Percentiles rank a stretch among this genome's conserved stretches.
These are phyloP conservation scores for Amphichorda felina DNA, from an alignment of 2,329 filamentous ascomycete genomes.

Conservation along the genomic window DNA sequence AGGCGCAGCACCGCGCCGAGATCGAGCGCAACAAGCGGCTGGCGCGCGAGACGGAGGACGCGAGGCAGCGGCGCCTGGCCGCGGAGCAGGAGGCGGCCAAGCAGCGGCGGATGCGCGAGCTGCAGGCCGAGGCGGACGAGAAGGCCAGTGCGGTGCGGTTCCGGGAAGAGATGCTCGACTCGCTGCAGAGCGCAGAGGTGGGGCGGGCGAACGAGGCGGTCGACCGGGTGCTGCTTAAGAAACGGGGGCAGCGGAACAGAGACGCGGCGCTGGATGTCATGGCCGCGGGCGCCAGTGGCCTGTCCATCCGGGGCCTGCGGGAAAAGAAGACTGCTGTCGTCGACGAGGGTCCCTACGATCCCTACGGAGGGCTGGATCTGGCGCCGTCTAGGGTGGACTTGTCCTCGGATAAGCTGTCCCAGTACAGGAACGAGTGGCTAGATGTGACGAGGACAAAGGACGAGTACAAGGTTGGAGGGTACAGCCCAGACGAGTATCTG, in stretches of 20 bases:
- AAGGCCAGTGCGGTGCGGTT: slow-evolving; percentile 49
- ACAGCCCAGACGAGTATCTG: slow-evolving; percentile 73
- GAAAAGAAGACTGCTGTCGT: slow-evolving; percentile 32
- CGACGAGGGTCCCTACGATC: slow-evolving; percentile 71
- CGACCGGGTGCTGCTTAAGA: slow-evolving; percentile 58
- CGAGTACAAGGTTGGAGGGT: slow-evolving; percentile 66
- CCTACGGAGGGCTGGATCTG: slow-evolving; percentile 67
- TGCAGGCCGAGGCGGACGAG: slow-evolving; percentile 60
- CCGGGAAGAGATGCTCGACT: slow-evolving; percentile 57
- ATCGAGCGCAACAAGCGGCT: slow-evolving; percentile 50
- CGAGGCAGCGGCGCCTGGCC: slow-evolving; percentile 40
- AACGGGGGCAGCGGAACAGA: slow-evolving; percentile 44
- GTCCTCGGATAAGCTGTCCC: slow-evolving; percentile 30
- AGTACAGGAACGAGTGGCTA: slow-evolving; percentile 67
- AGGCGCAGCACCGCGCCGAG: slow-evolving; percentile 57
- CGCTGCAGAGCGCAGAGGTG: slow-evolving; percentile 48
- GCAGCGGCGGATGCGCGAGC: slow-evolving; percentile 45
- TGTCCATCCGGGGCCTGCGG: slow-evolving; percentile 74
- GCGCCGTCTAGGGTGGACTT: slow-evolving; percentile 59
- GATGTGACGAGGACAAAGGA: slow-evolving; percentile 54
- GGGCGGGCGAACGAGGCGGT: slow-evolving; percentile 48
- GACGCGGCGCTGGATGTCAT: slow-evolving; percentile 21
- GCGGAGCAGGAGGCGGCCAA: slow-evolving; percentile 57
- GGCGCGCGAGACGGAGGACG: slow-evolving; percentile 43
- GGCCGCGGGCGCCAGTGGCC: slow-evolving; percentile 14